Base-by-base conservation (phyloP, 225 moss, liverwort and hornwort species). In the Climacium dendroides region DNA sequence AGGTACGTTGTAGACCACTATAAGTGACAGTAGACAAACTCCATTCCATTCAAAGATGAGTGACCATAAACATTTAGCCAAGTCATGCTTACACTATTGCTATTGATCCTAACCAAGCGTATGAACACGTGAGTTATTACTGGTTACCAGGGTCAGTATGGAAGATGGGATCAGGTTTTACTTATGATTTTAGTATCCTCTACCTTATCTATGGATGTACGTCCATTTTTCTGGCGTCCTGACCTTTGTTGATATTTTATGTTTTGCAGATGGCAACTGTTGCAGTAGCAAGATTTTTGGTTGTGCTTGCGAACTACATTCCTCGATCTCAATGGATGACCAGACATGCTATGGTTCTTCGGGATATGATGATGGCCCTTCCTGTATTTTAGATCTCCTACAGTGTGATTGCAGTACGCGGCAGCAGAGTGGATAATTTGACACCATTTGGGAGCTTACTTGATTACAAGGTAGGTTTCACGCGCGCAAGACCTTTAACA, bases 241-340 rank as follows among this genome's bases (percentile, higher is more conserved):
- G 66, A 85, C 37, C 37, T 83, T 79, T 16, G 26, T 19, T 66
- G 29, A 37, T 24, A 6, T 62, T 83, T 65, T 85, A 35, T 82
- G 37, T 85, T 90, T 74, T 93, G 87, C 71, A 96, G 96, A 95
- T 96, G 93, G 95, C 94, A 37, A 92, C 92, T 19, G 89, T 96
- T 19, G 95, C 94, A 19, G 45, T 92, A 65, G 94, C 89, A 62
- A 94, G 92, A 45, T 86, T 93, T 87, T 74, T 95, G 52, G 87
- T 91, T 35, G 65, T 95, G 54, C 76, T 95, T 81, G 91, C 90
- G 30, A 88, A 65, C 43, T 71, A 89, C 58, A 84, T 91, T 62
- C 94, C 93, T 22, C 81, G 85, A 53, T 89, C 91, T 30, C 90
- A 91, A 57, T 95, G 91, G 92, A 64, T 93, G 62, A 93, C 90